These are phyloP conservation scores for Conticribra guillardii DNA, from an alignment of 108 stramenopile genomes.

Conservation along the genomic window DNA sequence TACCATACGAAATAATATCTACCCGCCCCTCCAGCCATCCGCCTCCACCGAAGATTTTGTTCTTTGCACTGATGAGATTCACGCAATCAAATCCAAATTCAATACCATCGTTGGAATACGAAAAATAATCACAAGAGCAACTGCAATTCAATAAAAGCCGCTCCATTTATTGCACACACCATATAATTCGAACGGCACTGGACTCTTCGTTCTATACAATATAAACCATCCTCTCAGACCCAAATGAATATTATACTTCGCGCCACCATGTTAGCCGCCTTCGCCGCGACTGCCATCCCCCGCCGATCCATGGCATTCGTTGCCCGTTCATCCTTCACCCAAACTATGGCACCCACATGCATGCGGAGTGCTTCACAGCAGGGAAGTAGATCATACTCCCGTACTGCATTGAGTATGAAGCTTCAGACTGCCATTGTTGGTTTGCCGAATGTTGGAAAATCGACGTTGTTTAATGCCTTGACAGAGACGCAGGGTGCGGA, in stretches of 20 bases:
- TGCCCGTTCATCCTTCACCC: conserved; percentile 41
- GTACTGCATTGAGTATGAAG: conserved; percentile 70
- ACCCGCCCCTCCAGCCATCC: too few species aligned
- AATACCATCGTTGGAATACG: too few species aligned
- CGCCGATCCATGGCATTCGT: conserved; percentile 29
- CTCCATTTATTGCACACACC: too few species aligned
- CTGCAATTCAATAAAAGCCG: too few species aligned
- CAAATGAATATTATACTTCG: conserved; percentile 33
- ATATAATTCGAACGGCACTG: too few species aligned
- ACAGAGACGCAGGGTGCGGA: conserved; percentile 94
- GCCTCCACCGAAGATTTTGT: too few species aligned
- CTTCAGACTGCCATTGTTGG: conserved; percentile 96
- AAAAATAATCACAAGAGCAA: too few species aligned
- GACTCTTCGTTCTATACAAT: too few species aligned
- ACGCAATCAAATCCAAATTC: too few species aligned
- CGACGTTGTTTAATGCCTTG: conserved; percentile 97
- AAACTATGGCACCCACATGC: conserved; percentile 8
- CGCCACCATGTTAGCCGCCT: conserved; percentile 27
- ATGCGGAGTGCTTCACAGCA: not conserved
- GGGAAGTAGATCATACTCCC: conserved; percentile 29
- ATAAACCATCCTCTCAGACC: too few species aligned
- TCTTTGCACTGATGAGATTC: too few species aligned
- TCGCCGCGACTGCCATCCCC: conserved; percentile 7
- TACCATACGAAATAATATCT: too few species aligned
- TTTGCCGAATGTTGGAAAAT: conserved; percentile 97